Evolutionary conservation across 208 protist genomes (phyloP).

Genomic region (Leptomonas pyrrhocoris): DNA sequence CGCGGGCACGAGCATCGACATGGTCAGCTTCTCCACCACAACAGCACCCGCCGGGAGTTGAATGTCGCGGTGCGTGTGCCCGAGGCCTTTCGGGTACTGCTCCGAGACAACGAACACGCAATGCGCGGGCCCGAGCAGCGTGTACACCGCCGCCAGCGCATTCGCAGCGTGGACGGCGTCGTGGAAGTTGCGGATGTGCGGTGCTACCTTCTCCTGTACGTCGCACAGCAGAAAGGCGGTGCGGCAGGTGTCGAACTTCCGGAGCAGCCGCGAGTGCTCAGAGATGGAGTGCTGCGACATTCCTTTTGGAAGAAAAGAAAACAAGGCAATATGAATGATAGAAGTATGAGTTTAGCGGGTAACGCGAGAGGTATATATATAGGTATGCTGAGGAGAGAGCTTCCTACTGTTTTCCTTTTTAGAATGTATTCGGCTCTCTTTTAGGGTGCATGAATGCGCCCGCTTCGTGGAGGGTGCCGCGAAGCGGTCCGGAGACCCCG

Average conservation of each 20-base stretch:
- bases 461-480: too few species aligned
- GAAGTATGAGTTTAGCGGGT: too few species aligned
- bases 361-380: too few species aligned
- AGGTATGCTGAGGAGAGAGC: too few species aligned
- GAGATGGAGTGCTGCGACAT: constrained; percentile 24
- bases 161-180: constrained; percentile 60
- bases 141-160: constrained; percentile 38
- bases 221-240: constrained; percentile 77
- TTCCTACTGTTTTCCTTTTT: too few species aligned
- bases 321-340: too few species aligned
- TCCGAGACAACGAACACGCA: constrained; percentile 60
- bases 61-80: constrained; percentile 39
- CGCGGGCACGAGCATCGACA: constrained; percentile 53
- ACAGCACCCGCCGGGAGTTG: constrained; percentile 38
- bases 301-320: too few species aligned
- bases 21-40: constrained; percentile 51
- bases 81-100: constrained; percentile 53
- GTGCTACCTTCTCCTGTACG: constrained; percentile 54
- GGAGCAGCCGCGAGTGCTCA: constrained; percentile 30
- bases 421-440: too few species aligned
- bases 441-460: too few species aligned
- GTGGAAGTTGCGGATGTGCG: constrained; percentile 42
- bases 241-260: constrained; percentile 43
- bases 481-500: too few species aligned
- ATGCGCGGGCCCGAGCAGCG: constrained; percentile 27